phyloP scores from a whole-genome alignment of 495 filamentous ascomycete species.

The Daldinia vernicosa region DNA sequence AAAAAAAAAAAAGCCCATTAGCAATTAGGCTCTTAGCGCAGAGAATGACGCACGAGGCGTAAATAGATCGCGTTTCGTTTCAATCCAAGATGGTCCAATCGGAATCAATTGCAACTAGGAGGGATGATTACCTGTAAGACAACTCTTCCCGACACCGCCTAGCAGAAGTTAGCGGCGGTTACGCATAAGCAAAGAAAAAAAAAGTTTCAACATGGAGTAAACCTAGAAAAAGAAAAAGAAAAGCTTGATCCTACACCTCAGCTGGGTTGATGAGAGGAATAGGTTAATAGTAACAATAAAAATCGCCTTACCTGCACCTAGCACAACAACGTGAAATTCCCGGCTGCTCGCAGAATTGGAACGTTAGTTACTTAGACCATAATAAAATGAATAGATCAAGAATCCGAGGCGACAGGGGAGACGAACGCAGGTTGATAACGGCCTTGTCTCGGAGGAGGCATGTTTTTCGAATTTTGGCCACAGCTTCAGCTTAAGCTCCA shows the following conservation, averaged over 20 bases:
- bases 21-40: constrained; percentile 32
- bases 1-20: constrained; percentile 40
- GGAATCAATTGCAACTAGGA: constrained; percentile 10
- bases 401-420: not conserved
- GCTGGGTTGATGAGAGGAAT: not conserved
- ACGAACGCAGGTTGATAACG: constrained; percentile 43
- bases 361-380: constrained; percentile 30
- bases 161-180: constrained; percentile 44
- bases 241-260: constrained; percentile 10
- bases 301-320: constrained; percentile 78
- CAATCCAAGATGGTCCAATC: constrained; percentile 38
- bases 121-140: constrained; percentile 81
- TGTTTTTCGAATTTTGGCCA: constrained; percentile 26
- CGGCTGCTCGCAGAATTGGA: constrained; percentile 56
- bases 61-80: constrained; percentile 24
- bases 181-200: constrained; percentile 34
- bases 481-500: constrained; percentile 32
- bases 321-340: constrained; percentile 92
- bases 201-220: constrained; percentile 17
- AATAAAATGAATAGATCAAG: not conserved
- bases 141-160: constrained; percentile 98
- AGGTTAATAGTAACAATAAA: constrained; percentile 6
- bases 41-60: constrained; percentile 18
- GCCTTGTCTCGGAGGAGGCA: constrained; percentile 29
- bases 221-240: constrained; percentile 5